These are phyloP conservation scores for Pseudohalonectria lignicola DNA, from an alignment of 2,329 filamentous ascomycete species.

Conservation along the genomic window DNA sequence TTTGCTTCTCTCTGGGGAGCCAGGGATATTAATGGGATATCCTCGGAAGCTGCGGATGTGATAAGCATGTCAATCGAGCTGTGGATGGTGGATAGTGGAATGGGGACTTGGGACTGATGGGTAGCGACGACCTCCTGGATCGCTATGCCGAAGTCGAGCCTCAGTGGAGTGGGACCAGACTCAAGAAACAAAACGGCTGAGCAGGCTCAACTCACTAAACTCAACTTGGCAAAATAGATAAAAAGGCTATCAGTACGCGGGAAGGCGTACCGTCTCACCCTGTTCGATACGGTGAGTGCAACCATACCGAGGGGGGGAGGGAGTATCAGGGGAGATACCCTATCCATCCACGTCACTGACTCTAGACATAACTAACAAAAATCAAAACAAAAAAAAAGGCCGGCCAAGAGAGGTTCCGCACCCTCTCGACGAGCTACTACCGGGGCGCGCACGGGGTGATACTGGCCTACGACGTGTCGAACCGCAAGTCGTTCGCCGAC, in stretches of 20 bases:
- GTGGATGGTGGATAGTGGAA: too few species aligned
- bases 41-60: too few species aligned
- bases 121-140: too few species aligned
- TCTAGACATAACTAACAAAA: background rate
- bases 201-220: too few species aligned
- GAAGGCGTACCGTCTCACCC: conserved; percentile 37
- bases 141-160: too few species aligned
- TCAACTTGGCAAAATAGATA: too few species aligned
- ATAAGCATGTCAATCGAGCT: too few species aligned
- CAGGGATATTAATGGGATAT: conserved; percentile 3
- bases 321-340: too few species aligned
- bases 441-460: conserved; percentile 37
- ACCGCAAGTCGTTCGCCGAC: conserved; percentile 34
- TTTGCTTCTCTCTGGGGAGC: background rate
- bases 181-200: too few species aligned
- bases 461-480: conserved; percentile 37
- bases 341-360: background rate
- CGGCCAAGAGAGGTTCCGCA: conserved; percentile 36
- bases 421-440: conserved; percentile 38
- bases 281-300: conserved; percentile 37
- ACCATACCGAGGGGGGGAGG: too few species aligned
- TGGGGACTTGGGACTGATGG: too few species aligned
- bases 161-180: too few species aligned
- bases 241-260: conserved; percentile 42
- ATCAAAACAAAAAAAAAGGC: conserved; percentile 17